Conservation (phyloP, 371 early-diverging fungal genomes). For the Mortierella polycephala region DNA sequence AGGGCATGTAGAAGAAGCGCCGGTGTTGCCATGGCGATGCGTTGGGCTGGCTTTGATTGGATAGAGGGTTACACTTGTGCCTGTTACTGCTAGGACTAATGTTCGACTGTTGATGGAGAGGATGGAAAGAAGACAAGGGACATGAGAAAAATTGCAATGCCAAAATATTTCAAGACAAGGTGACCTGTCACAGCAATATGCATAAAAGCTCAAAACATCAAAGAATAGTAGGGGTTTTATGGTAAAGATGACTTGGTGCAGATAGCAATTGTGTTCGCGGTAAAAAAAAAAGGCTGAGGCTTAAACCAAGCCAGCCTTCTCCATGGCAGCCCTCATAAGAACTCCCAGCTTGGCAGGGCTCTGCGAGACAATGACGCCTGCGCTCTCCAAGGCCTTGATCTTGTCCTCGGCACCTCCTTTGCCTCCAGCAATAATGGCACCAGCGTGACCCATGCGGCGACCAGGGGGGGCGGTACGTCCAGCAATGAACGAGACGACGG, state of each 20-base stretch:
- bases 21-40: constrained; percentile 45
- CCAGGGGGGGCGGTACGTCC: constrained; percentile 99
- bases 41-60: not conserved
- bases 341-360: constrained; percentile 96
- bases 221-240: too few species aligned
- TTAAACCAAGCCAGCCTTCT: constrained; percentile 52
- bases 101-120: too few species aligned
- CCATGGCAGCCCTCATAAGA: constrained; percentile 77
- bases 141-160: too few species aligned
- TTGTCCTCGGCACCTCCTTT: constrained; percentile 98
- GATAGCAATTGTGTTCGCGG: too few species aligned
- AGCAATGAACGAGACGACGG: constrained; percentile 98
- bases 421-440: constrained; percentile 99
- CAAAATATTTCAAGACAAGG: too few species aligned
- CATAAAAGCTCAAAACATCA: too few species aligned
- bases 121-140: too few species aligned
- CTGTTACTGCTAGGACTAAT: not conserved
- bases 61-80: not conserved
- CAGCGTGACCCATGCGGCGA: constrained; percentile 89
- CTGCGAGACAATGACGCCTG: constrained; percentile 92
- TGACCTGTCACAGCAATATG: too few species aligned
- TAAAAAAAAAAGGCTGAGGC: too few species aligned
- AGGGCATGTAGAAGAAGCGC: constrained; percentile 50
- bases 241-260: too few species aligned
- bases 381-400: constrained; percentile 94